A percentile compares a stretch with the other conserved stretches of the same genome.
Evolutionary conservation across 257 asterid genomes (phyloP).

Genomic region (Phtheirospermum japonicum): DNA sequence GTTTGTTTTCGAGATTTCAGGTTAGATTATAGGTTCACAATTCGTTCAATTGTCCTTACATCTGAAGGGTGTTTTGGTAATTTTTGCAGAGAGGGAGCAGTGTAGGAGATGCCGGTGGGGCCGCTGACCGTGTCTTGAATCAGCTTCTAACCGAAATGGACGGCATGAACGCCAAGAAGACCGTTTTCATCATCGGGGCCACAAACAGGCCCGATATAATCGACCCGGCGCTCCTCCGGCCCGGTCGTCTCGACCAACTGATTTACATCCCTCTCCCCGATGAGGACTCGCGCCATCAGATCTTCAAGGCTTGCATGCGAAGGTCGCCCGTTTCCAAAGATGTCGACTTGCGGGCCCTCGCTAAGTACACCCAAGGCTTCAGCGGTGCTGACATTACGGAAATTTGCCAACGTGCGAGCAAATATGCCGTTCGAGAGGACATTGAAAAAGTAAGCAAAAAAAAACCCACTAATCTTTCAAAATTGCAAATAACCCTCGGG

Average conservation of each 20-base stretch:
- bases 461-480: no score
- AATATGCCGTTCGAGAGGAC: constrained; percentile 87
- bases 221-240: constrained; percentile 90
- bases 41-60: no score
- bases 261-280: constrained; percentile 91
- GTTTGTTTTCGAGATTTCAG: no score
- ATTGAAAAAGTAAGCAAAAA: constrained; percentile 62
- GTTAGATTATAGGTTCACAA: no score
- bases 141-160: constrained; percentile 94
- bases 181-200: constrained; percentile 88
- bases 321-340: constrained; percentile 82
- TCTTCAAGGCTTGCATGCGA: constrained; percentile 80
- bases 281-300: constrained; percentile 74
- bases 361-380: constrained; percentile 83
- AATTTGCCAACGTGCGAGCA: constrained; percentile 90
- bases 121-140: constrained; percentile 87
- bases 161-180: constrained; percentile 88
- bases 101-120: constrained; percentile 86
- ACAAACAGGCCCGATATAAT: constrained; percentile 86
- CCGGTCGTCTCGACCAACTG: constrained; percentile 86
- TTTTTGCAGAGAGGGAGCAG: constrained; percentile 77
- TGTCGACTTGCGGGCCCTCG: constrained; percentile 71
- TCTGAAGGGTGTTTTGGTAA: no score
- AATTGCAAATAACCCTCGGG: no score
- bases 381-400: constrained; percentile 93